Evolutionary conservation across 345 rosid species (phyloP), one percentile per base, ranked within the genome.

Genomic region (Pistacia atlantica): DNA sequence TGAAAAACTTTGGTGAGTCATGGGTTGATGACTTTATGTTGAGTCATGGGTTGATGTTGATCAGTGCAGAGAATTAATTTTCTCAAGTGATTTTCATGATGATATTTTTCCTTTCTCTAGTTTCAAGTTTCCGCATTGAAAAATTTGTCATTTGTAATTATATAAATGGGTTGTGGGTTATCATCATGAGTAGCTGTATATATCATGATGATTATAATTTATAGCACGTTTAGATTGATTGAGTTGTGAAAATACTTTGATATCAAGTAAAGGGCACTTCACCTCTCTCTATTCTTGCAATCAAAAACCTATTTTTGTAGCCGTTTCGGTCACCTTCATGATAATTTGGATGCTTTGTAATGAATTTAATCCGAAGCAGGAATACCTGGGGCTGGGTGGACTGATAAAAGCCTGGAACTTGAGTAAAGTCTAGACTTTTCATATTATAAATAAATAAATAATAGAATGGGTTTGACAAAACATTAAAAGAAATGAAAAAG

Each of bases 31-130:
- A 25, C 25, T 25, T 25, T 25, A 25, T 25, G 25, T 25, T 1
- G 20, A 58, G 33, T 58, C 3, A 22, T 58, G 12, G 33, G 33
- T 25, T 25, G 25, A 25, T 25, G 25, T 18, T 58, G 31, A 65
- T 65, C 38, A 65, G 51, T 67, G 71, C 33, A 13, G 3, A 22
- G 33, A 31, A 42, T 42, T 42, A 42, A 8, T 0, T 12, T 18
- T 42, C 69, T 45, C 28, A 22, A 35, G 69, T 66, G 54, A 66
- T 67, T 67, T 67, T 67, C 56, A 67, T 67, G 71, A 67, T 67
- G 71, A 25, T 25, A 25, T 25, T 25, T 25, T 25, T 25, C 25
- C 55, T 54, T 54, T n/a, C 18, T 14, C 52, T 38, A 11, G 2
- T 33, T 54, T 16, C 11, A 55, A 17, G 64, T 37, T 35, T 71